These are phyloP conservation scores for Lipomyces spencermartinsiae DNA, from an alignment of 805 yeast species.

Conservation along the genomic window DNA sequence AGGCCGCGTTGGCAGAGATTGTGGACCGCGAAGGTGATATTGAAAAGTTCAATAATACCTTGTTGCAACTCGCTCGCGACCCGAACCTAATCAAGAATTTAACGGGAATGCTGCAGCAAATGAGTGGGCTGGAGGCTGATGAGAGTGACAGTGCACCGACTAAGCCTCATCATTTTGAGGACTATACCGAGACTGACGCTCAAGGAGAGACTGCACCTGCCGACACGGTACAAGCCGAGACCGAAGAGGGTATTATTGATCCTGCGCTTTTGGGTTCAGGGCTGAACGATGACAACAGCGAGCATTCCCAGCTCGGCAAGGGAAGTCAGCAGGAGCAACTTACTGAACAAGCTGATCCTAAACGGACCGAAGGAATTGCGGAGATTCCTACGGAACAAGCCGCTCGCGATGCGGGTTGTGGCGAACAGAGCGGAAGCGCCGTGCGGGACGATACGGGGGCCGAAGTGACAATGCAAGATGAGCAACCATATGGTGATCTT, in stretches of 20 bases:
- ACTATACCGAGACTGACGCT: neutral
- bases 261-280: neutral
- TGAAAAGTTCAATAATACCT: conserved; percentile 41
- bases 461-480: neutral
- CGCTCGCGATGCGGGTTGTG: neutral
- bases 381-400: neutral
- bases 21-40: conserved; percentile 39
- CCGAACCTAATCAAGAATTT: conserved; percentile 41
- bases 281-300: neutral
- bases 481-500: neutral
- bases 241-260: neutral
- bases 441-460: neutral
- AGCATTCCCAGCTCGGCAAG: neutral
- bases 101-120: conserved; percentile 36
- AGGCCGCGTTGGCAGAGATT: conserved; percentile 40
- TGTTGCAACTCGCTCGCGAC: conserved; percentile 41
- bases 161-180: neutral
- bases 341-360: neutral
- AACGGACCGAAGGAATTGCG: neutral
- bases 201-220: neutral
- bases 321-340: neutral
- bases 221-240: neutral
- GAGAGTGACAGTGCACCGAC: neutral
- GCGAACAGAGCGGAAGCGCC: neutral
- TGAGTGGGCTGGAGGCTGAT: conserved; percentile 25